phyloP scores from a whole-genome alignment of 306 rosid genomes.

The apple (Malus domestica) region ASM211411v1 NC_041795.1:1521001-1521500 shows the following conservation, averaged over 20 bases:
- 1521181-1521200: background rate
- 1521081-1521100: slow-evolving; percentile 8
- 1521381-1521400: background rate
- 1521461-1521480: fast-evolving
- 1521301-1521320: too few species aligned
- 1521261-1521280: too few species aligned
- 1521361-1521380: background rate
- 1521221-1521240: too few species aligned
- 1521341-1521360: too few species aligned
- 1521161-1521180: slow-evolving; percentile 39
- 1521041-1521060: background rate
- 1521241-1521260: too few species aligned
- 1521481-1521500: too few species aligned
- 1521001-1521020: too few species aligned
- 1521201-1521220: too few species aligned
- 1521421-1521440: too few species aligned
- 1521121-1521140: slow-evolving; percentile 8
- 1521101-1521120: slow-evolving; percentile 61
- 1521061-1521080: background rate
- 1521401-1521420: background rate
- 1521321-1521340: too few species aligned
- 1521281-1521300: too few species aligned
- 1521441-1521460: too few species aligned
- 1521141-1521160: slow-evolving; percentile 52
- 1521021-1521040: background rate